These are phyloP conservation scores for Rhizopogon vesiculosus DNA, from an alignment of 768 basidiomycete genomes.

Conservation along the genomic window DNA sequence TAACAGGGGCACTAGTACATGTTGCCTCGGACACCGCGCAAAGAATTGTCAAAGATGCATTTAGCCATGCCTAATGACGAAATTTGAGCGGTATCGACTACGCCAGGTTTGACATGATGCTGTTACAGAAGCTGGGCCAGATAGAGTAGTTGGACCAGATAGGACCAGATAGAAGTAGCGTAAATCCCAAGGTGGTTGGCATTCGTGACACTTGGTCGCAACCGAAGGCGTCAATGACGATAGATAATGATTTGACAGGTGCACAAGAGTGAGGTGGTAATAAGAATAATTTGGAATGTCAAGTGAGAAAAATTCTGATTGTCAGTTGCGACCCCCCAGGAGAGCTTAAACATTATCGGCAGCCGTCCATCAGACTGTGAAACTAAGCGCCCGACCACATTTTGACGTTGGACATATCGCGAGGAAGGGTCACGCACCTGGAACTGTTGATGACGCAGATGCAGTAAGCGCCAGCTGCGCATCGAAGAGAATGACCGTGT, in stretches of 20 bases:
- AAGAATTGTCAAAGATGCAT: constrained; percentile 4
- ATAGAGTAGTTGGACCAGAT: constrained; percentile 4
- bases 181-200: background rate
- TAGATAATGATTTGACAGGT: background rate
- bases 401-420: background rate
- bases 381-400: background rate
- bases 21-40: constrained; percentile 30
- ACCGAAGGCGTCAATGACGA: background rate
- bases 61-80: constrained; percentile 3
- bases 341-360: background rate
- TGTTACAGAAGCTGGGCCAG: constrained; percentile 4
- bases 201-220: background rate
- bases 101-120: constrained; percentile 19
- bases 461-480: background rate
- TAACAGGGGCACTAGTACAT: constrained; percentile 19
- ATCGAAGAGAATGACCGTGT: background rate
- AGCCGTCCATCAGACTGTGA: background rate
- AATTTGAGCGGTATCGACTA: constrained; percentile 5
- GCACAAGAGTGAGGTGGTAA: background rate
- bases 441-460: background rate
- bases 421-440: background rate
- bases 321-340: background rate
- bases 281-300: background rate
- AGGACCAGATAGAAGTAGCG: constrained; percentile 3
- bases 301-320: background rate